Conservation (phyloP, 1,284 basidiomycete genomes). For the Microbotryum intermedium region DNA sequence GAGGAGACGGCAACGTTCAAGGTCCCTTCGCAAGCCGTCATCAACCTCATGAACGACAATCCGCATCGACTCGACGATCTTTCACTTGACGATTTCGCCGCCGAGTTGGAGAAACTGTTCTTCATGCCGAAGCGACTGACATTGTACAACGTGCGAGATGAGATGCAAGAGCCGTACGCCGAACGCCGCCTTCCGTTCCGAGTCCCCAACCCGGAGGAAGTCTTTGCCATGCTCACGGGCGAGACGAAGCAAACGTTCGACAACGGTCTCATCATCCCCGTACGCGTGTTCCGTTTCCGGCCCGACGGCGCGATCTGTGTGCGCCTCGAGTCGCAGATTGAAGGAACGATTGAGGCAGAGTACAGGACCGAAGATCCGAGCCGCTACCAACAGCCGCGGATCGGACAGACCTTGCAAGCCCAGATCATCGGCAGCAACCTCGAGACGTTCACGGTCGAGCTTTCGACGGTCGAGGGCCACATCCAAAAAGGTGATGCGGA, state of each 20-base stretch:
- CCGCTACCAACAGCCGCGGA: conserved; percentile 39
- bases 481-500: conserved; percentile 49
- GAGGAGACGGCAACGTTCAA: conserved; percentile 64
- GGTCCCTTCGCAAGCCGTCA: conserved; percentile 71
- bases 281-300: conserved; percentile 54
- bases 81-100: conserved; percentile 92
- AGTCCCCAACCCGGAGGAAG: conserved; percentile 63
- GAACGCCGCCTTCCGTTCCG: conserved; percentile 67
- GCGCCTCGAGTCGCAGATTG: conserved; percentile 84
- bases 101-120: conserved; percentile 64
- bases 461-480: conserved; percentile 42
- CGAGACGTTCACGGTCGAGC: conserved; percentile 56
- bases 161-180: conserved; percentile 75
- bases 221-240: conserved; percentile 90
- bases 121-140: conserved; percentile 79
- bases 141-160: conserved; percentile 76
- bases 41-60: conserved; percentile 71
- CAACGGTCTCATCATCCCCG: conserved; percentile 75
- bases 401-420: conserved; percentile 68
- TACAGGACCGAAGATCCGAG: conserved; percentile 54
- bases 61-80: conserved; percentile 83
- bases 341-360: conserved; percentile 64
- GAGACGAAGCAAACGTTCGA: conserved; percentile 75
- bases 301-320: conserved; percentile 50
- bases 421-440: conserved; percentile 67